Evolutionary conservation across 1,139 yeast genomes (phyloP).

Genomic region (Hyphopichia wangnamkhiaoensis): DNA sequence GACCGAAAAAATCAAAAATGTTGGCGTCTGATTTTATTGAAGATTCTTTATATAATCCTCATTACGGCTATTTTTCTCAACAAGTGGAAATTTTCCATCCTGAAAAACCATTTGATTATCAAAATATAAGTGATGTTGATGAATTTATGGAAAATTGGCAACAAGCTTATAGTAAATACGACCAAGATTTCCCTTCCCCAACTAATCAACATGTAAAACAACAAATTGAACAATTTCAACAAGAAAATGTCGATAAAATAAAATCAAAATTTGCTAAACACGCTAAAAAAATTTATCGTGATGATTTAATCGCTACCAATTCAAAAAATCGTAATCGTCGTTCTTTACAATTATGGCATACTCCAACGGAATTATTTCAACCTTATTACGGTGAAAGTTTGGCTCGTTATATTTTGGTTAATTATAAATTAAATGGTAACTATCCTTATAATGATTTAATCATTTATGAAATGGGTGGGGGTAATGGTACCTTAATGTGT

Average conservation of each 20-base stretch:
- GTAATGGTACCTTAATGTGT: constrained; percentile 84
- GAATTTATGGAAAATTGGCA: constrained; percentile 74
- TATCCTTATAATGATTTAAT: constrained; percentile 66
- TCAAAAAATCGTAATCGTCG: constrained; percentile 23
- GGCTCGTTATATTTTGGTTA: constrained; percentile 71
- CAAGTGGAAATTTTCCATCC: constrained; percentile 78
- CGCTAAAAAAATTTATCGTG: constrained; percentile 33
- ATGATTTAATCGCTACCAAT: constrained; percentile 20
- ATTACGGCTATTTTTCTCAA: constrained; percentile 78
- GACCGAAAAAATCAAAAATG: constrained; percentile 72
- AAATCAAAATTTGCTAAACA: constrained; percentile 32
- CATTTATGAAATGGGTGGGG: constrained; percentile 89
- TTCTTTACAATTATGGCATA: constrained; percentile 80
- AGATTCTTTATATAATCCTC: constrained; percentile 78
- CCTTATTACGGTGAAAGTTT: constrained; percentile 86
- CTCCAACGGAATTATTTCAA: constrained; percentile 82
- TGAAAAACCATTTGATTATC: constrained; percentile 61
- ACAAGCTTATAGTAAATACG: constrained; percentile 61
- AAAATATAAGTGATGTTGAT: constrained; percentile 60
- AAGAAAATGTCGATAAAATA: constrained; percentile 16
- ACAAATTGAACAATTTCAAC: constrained; percentile 16
- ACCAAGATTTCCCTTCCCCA: too few relatives aligned
- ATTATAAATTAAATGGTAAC: constrained; percentile 60
- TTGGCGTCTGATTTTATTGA: constrained; percentile 77
- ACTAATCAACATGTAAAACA: too few relatives aligned